Percentiles rank a stretch among this genome's conserved stretches.
These are phyloP conservation scores for Pseudopithomyces maydicus DNA, from an alignment of 2,329 filamentous ascomycete genomes.

Conservation along the genomic window DNA sequence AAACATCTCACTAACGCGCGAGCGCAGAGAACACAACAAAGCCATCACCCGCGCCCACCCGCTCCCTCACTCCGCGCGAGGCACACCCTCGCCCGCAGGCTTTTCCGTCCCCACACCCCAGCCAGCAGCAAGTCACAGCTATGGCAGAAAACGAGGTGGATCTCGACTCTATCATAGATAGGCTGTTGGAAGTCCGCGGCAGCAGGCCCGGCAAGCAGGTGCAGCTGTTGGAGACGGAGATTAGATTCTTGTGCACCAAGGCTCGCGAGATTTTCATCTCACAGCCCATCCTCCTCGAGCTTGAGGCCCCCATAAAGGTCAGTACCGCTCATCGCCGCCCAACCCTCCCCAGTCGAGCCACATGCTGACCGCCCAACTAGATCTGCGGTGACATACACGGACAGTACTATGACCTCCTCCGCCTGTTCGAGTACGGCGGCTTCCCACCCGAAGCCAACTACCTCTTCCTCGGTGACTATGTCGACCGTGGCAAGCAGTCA, in stretches of 20 bases:
- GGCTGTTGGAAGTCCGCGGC: slow-evolving; percentile 94
- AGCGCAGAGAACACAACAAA: slow-evolving; percentile 24
- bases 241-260: slow-evolving; percentile 97
- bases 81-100: slow-evolving; percentile 36
- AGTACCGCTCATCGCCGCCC: slow-evolving; percentile 29
- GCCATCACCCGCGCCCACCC: slow-evolving; percentile 30
- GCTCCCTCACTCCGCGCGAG: slow-evolving; percentile 37
- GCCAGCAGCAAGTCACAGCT: slow-evolving; percentile 49
- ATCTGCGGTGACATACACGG: slow-evolving; percentile 99
- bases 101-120: slow-evolving; percentile 21
- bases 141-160: slow-evolving; percentile 93
- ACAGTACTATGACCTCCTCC: slow-evolving; percentile 97
- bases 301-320: slow-evolving; percentile 99
- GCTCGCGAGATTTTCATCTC: slow-evolving; percentile 99
- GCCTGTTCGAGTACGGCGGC: slow-evolving; percentile 96
- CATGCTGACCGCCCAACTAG: slow-evolving; percentile 55
- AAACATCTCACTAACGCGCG: slow-evolving; percentile 26
- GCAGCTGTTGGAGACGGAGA: slow-evolving; percentile 93
- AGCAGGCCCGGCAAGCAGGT: slow-evolving; percentile 99
- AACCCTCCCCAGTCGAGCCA: neutral
- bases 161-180: slow-evolving; percentile 98
- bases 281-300: slow-evolving; percentile 94
- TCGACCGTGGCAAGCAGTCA: slow-evolving; percentile 98
- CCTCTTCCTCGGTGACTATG: slow-evolving; percentile 98
- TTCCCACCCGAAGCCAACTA: slow-evolving; percentile 99